phyloP scores from a whole-genome alignment of 495 filamentous ascomycete genomes.

The Barbatosphaeria neglecta region DNA sequence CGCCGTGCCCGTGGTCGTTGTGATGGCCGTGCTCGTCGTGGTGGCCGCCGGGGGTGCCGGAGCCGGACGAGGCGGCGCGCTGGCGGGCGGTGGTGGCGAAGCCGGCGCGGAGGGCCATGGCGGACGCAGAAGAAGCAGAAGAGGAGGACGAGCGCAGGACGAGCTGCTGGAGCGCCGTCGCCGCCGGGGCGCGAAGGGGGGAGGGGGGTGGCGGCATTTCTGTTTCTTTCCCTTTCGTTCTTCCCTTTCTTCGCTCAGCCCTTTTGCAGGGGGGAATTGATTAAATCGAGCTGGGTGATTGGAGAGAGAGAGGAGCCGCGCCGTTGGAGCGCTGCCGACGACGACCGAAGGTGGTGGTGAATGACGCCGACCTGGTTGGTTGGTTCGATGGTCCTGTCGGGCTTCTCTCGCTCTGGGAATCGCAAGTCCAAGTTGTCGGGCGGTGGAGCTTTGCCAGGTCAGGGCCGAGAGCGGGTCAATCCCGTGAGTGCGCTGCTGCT shows the following conservation, averaged over 20 bases:
- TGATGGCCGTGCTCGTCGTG: conserved; percentile 35
- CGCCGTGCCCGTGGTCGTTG: neutral
- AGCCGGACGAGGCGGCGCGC: neutral
- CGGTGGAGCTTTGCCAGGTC: neutral
- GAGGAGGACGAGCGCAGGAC: neutral
- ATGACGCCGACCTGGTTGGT: neutral
- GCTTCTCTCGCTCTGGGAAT: too few relatives aligned
- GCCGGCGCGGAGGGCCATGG: neutral
- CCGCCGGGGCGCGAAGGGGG: neutral
- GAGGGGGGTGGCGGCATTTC: neutral
- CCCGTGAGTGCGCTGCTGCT: too few relatives aligned
- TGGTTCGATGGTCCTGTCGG: too few relatives aligned
- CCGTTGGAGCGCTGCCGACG: neutral
- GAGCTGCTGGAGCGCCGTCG: neutral
- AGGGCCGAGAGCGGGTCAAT: too few relatives aligned
- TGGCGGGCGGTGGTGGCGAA: neutral
- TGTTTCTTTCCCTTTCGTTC: neutral
- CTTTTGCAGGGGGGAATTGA: neutral
- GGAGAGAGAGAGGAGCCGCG: neutral
- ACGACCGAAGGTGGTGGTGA: neutral
- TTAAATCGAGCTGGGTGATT: too few relatives aligned
- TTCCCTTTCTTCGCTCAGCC: neutral
- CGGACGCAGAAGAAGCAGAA: neutral
- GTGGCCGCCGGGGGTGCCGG: neutral
- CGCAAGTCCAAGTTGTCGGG: neutral